Percentiles rank a stretch among this genome's conserved stretches.
Evolutionary conservation across 306 rosid species (phyloP).

Genomic region (Dryas drummondii): DNA sequence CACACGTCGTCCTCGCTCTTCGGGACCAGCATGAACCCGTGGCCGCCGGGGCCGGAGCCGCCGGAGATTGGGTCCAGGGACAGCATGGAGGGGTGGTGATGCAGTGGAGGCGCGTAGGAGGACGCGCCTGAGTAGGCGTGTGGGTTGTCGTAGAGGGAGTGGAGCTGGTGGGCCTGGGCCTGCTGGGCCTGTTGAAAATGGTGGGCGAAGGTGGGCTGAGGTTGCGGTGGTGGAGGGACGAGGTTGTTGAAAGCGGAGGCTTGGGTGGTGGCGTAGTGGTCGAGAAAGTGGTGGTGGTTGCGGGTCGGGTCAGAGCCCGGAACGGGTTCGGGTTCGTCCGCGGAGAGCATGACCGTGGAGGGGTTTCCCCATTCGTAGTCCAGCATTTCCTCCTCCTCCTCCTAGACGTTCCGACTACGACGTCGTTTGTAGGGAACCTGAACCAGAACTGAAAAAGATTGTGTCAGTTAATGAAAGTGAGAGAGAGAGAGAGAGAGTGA

Average conservation of each 20-base stretch:
- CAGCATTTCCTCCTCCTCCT: slow-evolving; percentile 45
- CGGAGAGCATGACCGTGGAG: slow-evolving; percentile 57
- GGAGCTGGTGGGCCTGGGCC: slow-evolving; percentile 29
- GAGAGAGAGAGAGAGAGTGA: not conserved
- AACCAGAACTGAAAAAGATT: not conserved
- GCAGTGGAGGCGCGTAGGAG: slow-evolving; percentile 36
- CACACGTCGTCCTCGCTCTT: slow-evolving; percentile 58
- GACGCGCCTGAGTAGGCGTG: slow-evolving; percentile 57
- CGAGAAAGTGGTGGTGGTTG: slow-evolving; percentile 46
- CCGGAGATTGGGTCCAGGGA: slow-evolving; percentile 50
- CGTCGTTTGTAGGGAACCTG: slow-evolving; percentile 3
- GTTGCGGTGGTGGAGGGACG: slow-evolving; percentile 30
- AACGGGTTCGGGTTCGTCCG: slow-evolving; percentile 34
- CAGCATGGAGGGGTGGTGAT: slow-evolving; percentile 46
- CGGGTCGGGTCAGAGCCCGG: slow-evolving; percentile 50
- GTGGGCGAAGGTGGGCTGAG: slow-evolving; percentile 26
- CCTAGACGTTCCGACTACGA: not conserved
- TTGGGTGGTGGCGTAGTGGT: slow-evolving; percentile 50
- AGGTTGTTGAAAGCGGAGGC: slow-evolving; percentile 30
- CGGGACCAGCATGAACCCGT: slow-evolving; percentile 54
- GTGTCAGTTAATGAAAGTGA: not conserved
- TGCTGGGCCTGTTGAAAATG: slow-evolving; percentile 37
- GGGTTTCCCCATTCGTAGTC: slow-evolving; percentile 96
- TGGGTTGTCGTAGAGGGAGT: slow-evolving; percentile 63
- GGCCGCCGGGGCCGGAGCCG: slow-evolving; percentile 20